A percentile compares a stretch with the other conserved stretches of the same genome.
Evolutionary conservation across 1,139 yeast species (phyloP).

Genomic region (Magnusiomyces suaveolens): DNA sequence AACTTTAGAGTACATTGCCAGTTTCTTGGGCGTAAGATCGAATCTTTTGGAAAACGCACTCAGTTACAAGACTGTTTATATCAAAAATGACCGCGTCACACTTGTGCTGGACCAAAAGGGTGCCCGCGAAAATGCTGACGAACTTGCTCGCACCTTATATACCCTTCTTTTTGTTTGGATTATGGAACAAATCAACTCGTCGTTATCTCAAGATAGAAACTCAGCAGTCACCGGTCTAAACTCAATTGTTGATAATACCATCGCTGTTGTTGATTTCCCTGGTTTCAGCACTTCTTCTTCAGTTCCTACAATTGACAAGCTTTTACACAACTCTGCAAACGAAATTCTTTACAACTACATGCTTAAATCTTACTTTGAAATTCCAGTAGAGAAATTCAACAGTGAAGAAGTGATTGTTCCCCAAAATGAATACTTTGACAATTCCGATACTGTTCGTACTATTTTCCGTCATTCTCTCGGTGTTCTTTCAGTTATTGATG

Average conservation of each 20-base stretch:
- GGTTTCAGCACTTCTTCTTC: slow-evolving; percentile 33
- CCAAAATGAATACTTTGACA: slow-evolving; percentile 34
- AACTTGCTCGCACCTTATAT: slow-evolving; percentile 35
- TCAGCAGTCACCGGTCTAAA: slow-evolving; percentile 17
- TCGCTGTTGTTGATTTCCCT: slow-evolving; percentile 36
- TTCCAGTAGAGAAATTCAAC: slow-evolving; percentile 33
- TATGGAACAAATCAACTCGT: slow-evolving; percentile 32
- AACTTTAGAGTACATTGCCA: slow-evolving; percentile 32
- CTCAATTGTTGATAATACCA: slow-evolving; percentile 31
- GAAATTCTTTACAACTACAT: slow-evolving; percentile 34
- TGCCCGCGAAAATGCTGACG: slow-evolving; percentile 38
- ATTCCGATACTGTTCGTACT: slow-evolving; percentile 33
- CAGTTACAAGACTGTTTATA: slow-evolving; percentile 33
- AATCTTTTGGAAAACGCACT: slow-evolving; percentile 33
- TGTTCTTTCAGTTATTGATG: slow-evolving; percentile 33
- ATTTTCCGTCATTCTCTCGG: slow-evolving; percentile 33
- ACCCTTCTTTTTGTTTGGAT: slow-evolving; percentile 36
- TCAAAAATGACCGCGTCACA: slow-evolving; percentile 35
- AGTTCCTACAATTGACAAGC: slow-evolving; percentile 33
- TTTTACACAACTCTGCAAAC: slow-evolving; percentile 36
- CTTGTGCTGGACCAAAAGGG: slow-evolving; percentile 35
- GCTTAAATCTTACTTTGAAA: slow-evolving; percentile 32
- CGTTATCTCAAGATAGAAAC: slow-evolving; percentile 27
- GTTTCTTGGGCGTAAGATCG: slow-evolving; percentile 35
- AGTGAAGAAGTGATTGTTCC: slow-evolving; percentile 36